Conservation (phyloP, 306 rosid species). For the Fragaria nilgerrensis region DNA sequence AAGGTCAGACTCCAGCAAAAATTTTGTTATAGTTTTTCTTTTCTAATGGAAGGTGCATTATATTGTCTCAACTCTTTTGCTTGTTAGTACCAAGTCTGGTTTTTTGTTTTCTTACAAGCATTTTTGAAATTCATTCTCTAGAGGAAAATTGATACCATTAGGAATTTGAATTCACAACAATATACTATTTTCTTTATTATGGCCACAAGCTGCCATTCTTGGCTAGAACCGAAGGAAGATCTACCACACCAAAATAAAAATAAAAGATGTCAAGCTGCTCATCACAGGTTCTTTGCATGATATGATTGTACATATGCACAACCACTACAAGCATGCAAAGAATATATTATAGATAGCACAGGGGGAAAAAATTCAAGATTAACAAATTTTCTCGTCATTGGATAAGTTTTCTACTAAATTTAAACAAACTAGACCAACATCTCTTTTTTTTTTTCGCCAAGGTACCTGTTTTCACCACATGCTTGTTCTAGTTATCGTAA, state of each 20-base stretch:
- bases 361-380: too few relatives aligned
- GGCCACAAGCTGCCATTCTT: not conserved
- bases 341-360: not conserved
- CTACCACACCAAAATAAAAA: too few relatives aligned
- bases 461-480: not conserved
- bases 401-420: not conserved
- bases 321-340: not conserved
- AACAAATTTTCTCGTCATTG: not conserved
- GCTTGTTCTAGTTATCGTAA: not conserved
- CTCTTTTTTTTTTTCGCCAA: not conserved
- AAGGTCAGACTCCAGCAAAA: slow-evolving; percentile 55
- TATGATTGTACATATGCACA: not conserved
- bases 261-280: too few relatives aligned
- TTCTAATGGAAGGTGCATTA: not conserved
- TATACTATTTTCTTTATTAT: not conserved
- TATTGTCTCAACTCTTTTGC: not conserved
- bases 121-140: too few relatives aligned
- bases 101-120: not conserved
- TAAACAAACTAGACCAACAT: too few relatives aligned
- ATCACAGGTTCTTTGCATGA: not conserved
- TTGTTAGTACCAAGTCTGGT: not conserved
- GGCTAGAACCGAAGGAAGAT: too few relatives aligned
- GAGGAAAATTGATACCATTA: not conserved
- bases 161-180: not conserved
- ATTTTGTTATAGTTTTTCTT: not conserved